These are phyloP conservation scores for Pseudoneurospora amorphoporcata DNA, from an alignment of 495 filamentous ascomycete genomes.

Conservation along the genomic window DNA sequence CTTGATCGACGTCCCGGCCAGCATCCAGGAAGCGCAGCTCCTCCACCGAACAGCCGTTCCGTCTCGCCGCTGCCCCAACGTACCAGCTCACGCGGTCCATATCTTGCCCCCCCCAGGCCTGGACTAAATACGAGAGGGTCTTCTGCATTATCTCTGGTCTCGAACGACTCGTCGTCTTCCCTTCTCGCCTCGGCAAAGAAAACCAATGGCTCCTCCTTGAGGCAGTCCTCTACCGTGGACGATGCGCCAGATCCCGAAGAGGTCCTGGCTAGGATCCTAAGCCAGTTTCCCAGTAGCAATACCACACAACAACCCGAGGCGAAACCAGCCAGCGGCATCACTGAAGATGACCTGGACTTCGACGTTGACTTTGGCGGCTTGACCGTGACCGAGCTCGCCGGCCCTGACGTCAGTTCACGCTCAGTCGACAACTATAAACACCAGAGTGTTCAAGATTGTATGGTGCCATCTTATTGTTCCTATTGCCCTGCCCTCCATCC, in stretches of 20 bases:
- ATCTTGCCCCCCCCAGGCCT: conserved; percentile 45
- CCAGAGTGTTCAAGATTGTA: conserved; percentile 73
- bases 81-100: conserved; percentile 45
- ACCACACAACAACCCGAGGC: background rate
- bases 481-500: conserved; percentile 14
- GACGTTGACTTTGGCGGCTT: conserved; percentile 73
- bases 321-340: conserved; percentile 18
- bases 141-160: conserved; percentile 49
- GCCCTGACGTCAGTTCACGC: conserved; percentile 29
- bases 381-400: conserved; percentile 62
- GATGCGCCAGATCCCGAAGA: conserved; percentile 61
- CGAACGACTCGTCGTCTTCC: conserved; percentile 64
- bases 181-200: conserved; percentile 50
- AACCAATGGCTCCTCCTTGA: conserved; percentile 57
- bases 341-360: conserved; percentile 30
- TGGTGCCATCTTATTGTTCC: conserved; percentile 7
- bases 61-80: conserved; percentile 58
- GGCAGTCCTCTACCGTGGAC: conserved; percentile 41
- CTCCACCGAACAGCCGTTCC: conserved; percentile 47
- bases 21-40: conserved; percentile 46
- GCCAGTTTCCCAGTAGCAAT: conserved; percentile 25
- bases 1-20: conserved; percentile 75
- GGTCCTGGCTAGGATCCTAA: conserved; percentile 62
- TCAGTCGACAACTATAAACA: conserved; percentile 43
- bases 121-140: conserved; percentile 50